phyloP scores from a whole-genome alignment of 495 filamentous ascomycete genomes.

The Trichoderma reesei region DNA sequence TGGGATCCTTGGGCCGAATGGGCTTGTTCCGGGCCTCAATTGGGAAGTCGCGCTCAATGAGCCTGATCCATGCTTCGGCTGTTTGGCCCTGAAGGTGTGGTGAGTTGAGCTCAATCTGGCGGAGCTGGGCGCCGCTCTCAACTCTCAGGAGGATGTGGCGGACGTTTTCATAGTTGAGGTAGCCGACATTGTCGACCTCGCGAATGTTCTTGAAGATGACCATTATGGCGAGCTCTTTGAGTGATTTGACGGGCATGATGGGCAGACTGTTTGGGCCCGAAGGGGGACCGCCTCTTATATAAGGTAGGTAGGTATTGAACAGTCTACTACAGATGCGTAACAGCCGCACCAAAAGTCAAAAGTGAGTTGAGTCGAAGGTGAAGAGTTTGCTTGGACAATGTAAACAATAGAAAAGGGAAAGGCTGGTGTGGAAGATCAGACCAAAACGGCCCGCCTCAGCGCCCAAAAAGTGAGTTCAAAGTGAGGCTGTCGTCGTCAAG shows the following conservation, averaged over 20 bases:
- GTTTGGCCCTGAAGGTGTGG: conserved; percentile 20
- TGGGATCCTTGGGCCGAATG: conserved; percentile 17
- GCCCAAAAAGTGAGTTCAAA: background rate
- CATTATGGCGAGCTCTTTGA: conserved; percentile 20
- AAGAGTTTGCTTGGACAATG: background rate
- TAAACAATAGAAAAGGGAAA: background rate
- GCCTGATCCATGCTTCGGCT: conserved; percentile 20
- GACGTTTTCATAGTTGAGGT: conserved; percentile 8
- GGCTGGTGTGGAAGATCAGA: background rate
- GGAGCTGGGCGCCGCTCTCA: conserved; percentile 19
- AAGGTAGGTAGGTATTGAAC: background rate
- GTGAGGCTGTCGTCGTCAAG: background rate
- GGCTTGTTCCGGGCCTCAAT: conserved; percentile 7
- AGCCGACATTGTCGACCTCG: conserved; percentile 10
- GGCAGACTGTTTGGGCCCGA: background rate
- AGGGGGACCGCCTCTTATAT: background rate
- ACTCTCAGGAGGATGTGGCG: conserved; percentile 19
- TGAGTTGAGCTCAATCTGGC: conserved; percentile 19
- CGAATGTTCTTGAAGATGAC: conserved; percentile 18
- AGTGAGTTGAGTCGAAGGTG: background rate
- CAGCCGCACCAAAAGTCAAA: background rate
- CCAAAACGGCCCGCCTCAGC: too few species aligned
- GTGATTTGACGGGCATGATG: conserved; percentile 17
- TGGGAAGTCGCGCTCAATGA: conserved; percentile 22
- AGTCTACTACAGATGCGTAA: background rate